Evolutionary conservation across 1,139 yeast genomes (phyloP), one percentile per base, ranked within the genome.

Genomic region (Geotrichum carabidarum): DNA sequence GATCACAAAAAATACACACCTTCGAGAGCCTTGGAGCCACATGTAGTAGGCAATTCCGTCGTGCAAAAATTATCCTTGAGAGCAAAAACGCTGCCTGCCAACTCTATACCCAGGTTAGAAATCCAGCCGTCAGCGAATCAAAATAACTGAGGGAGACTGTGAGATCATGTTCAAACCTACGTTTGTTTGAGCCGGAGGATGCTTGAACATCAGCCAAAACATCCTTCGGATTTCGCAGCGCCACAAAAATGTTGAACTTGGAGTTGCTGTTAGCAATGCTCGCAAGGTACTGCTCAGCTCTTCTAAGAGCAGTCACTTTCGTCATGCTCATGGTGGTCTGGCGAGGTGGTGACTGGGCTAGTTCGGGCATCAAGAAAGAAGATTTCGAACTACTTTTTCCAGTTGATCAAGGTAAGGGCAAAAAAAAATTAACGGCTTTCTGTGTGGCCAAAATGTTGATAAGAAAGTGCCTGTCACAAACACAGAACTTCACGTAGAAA

Each of bases 11-110:
- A 4, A 15, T 30, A 31, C 37, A 17, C 40, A 59, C 66, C 52
- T 4, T 65, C 58, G 4, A 90, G 74, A 48, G 84, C 79, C 47
- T 71, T 68, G 0, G 98, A 90, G 0, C 84, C 86, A 63, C 96
- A 85, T 0, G 96, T 86, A 0, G 96, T 87, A 2, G 83, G 79
- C 47, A 77, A 76, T 11, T 77, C 76, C 11, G 69, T 72, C 0
- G 96, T 84, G 45, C 81, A 80, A 53, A 90, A 84, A 66, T 89
- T 90, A 68, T 91, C 98, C 65, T 93, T 93, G 32, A 84, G 68
- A 0, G 82, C 86, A 27, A 73, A 68, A 0, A 70, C 65, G 4
- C 66, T 63, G 8, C 71, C 70, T 2, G 58, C 37, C 31, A 51
- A 53, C 12, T 48, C 54, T 49, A 27, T 8, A 31, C n/a, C 18